These are phyloP conservation scores for Fusarium gaditjirri DNA, from an alignment of 2,329 filamentous ascomycete genomes.

Conservation along the genomic window DNA sequence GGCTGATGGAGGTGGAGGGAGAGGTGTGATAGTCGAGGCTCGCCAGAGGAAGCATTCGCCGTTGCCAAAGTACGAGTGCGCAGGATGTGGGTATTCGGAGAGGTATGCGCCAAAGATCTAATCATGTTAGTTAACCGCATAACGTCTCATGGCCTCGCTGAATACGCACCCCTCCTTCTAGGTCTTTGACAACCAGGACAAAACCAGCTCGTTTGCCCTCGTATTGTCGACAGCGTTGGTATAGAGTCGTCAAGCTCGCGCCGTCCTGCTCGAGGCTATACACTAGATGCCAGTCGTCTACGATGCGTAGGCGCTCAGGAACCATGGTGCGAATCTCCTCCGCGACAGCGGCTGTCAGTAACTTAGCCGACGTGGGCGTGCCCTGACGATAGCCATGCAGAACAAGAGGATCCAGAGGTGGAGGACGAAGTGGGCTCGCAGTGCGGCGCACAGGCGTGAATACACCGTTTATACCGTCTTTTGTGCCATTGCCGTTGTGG, in stretches of 20 bases:
- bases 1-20: conserved; percentile 62
- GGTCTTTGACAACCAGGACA: conserved; percentile 87
- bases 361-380: conserved; percentile 68
- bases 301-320: conserved; percentile 85
- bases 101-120: conserved; percentile 93
- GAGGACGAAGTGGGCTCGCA: conserved; percentile 84
- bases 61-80: conserved; percentile 90
- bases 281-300: conserved; percentile 84
- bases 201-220: conserved; percentile 81
- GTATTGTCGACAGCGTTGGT: conserved; percentile 78
- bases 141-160: conserved; percentile 21
- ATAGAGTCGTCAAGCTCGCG: conserved; percentile 86
- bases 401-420: conserved; percentile 83
- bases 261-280: conserved; percentile 95
- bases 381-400: conserved; percentile 73
- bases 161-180: conserved; percentile 73
- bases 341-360: conserved; percentile 79
- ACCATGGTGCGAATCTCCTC: conserved; percentile 94
- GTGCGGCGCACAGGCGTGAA: conserved; percentile 65
- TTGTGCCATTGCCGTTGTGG: conserved; percentile 51
- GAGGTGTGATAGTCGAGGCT: conserved; percentile 66
- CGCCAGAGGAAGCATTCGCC: conserved; percentile 88
- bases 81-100: conserved; percentile 85
- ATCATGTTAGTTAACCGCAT: conserved; percentile 12
- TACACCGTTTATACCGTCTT: conserved; percentile 66